Conservation (phyloP, 257 asterid genomes). For the Nicotiana undulata region DNA sequence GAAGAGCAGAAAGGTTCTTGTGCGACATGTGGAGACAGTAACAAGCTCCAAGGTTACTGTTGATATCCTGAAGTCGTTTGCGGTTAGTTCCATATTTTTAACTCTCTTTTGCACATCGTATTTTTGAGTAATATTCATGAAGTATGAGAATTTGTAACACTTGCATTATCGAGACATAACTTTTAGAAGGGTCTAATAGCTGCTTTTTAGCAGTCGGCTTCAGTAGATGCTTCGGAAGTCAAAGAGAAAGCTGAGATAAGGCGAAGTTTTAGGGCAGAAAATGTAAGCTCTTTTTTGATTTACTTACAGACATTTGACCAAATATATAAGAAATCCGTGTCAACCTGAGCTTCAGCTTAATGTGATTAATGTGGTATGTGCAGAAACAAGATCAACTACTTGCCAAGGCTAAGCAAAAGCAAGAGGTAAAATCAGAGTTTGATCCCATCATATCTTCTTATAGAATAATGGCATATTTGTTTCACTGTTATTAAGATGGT, state of each 20-base stretch:
- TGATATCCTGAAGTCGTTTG: slow-evolving; percentile 54
- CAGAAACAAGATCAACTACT: slow-evolving; percentile 70
- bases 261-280: slow-evolving; percentile 41
- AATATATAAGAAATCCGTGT: not conserved
- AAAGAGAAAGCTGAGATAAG: slow-evolving; percentile 36
- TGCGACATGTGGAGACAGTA: slow-evolving; percentile 74
- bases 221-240: slow-evolving; percentile 27
- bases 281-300: slow-evolving; percentile 39
- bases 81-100: slow-evolving; percentile 41
- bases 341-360: not conserved
- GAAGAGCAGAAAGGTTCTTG: slow-evolving; percentile 60
- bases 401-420: slow-evolving; percentile 55
- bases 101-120: not conserved
- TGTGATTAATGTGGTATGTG: slow-evolving; percentile 11
- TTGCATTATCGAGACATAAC: not conserved
- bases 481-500: not conserved
- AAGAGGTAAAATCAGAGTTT: slow-evolving; percentile 51
- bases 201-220: slow-evolving; percentile 41
- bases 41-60: slow-evolving; percentile 49
- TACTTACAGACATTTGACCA: not conserved
- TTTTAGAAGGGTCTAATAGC: slow-evolving; percentile 3
- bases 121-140: not conserved
- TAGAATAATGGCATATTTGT: not conserved
- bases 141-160: not conserved
- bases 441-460: not conserved